These are phyloP conservation scores for Saccharomycopsis sp. DNA, from an alignment of 805 yeast genomes.

Conservation along the genomic window DNA sequence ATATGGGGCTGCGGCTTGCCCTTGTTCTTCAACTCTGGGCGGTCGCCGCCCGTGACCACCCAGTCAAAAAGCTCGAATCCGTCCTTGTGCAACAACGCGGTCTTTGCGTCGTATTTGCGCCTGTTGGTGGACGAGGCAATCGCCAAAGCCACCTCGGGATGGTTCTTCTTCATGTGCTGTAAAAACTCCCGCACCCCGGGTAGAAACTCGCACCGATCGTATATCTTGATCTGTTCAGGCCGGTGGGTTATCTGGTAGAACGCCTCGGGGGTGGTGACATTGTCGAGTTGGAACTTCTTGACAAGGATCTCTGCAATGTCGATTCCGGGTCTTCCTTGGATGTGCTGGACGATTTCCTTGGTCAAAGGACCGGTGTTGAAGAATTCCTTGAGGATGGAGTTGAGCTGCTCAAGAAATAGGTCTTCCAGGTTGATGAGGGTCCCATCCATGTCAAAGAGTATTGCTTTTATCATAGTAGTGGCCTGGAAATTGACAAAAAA, in stretches of 20 bases:
- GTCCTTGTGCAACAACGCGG: conserved; percentile 48
- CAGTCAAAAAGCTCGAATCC: conserved; percentile 56
- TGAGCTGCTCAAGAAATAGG: conserved; percentile 48
- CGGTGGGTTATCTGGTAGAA: conserved; percentile 37
- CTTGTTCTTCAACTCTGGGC: conserved; percentile 65
- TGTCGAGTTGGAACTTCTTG: conserved; percentile 57
- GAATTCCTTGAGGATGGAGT: conserved; percentile 18
- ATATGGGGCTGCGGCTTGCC: conserved; percentile 95
- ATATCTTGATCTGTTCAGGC: conserved; percentile 1
- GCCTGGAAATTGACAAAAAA: too few species aligned
- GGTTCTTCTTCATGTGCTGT: conserved; percentile 39
- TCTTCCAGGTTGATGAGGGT: conserved; percentile 86
- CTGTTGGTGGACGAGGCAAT: conserved; percentile 78
- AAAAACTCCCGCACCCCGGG: conserved; percentile 77
- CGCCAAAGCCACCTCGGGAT: conserved; percentile 69
- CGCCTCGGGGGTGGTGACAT: conserved; percentile 48
- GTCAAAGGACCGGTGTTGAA: conserved; percentile 74
- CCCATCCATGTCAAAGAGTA: conserved; percentile 91
- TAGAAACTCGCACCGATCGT: conserved; percentile 58
- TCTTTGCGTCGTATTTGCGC: conserved; percentile 58
- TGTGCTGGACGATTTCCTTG: conserved; percentile 79
- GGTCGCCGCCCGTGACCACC: conserved; percentile 75
- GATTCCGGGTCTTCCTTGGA: conserved; percentile 89
- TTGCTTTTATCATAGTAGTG: conserved; percentile 49
- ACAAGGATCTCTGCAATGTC: conserved; percentile 61